These are phyloP conservation scores for Sicyos edulis DNA, from an alignment of 306 rosid species.

Conservation along the genomic window DNA sequence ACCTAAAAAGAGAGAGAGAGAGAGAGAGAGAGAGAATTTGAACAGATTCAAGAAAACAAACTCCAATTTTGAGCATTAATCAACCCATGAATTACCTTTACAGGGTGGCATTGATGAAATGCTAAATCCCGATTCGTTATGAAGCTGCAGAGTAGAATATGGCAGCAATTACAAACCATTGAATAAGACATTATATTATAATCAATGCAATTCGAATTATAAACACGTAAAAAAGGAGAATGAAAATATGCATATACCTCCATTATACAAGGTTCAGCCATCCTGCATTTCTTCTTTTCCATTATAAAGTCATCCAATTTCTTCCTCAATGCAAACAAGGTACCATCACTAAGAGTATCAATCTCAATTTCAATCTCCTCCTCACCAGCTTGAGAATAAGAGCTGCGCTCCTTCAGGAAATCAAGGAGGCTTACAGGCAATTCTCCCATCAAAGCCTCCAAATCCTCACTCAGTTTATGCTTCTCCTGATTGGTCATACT, in stretches of 20 bases:
- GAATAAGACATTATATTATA: not conserved
- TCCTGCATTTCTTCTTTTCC: constrained; percentile 52
- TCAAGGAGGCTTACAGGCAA: constrained; percentile 65
- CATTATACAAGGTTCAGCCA: constrained; percentile 57
- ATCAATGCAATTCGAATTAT: not conserved
- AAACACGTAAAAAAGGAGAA: constrained; percentile 4
- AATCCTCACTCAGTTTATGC: constrained; percentile 53
- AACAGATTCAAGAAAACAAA: not conserved
- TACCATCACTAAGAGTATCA: constrained; percentile 68
- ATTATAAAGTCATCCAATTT: constrained; percentile 60
- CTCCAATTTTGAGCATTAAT: not conserved
- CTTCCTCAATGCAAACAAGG: constrained; percentile 58
- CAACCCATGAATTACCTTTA: constrained; percentile 42
- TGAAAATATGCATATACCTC: constrained; percentile 43
- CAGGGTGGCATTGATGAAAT: constrained; percentile 63
- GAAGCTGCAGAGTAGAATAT: constrained; percentile 42
- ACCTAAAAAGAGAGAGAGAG: constrained; percentile 37
- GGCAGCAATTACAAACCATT: constrained; percentile 20
- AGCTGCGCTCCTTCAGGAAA: constrained; percentile 63
- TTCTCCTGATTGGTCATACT: constrained; percentile 58
- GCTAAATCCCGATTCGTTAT: constrained; percentile 68
- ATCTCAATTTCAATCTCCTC: constrained; percentile 93
- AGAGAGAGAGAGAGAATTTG: not conserved
- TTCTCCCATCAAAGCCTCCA: constrained; percentile 61
- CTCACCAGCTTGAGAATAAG: constrained; percentile 41